phyloP scores from a whole-genome alignment of 2,329 filamentous ascomycete genomes.

The Onygenales sp. region DNA sequence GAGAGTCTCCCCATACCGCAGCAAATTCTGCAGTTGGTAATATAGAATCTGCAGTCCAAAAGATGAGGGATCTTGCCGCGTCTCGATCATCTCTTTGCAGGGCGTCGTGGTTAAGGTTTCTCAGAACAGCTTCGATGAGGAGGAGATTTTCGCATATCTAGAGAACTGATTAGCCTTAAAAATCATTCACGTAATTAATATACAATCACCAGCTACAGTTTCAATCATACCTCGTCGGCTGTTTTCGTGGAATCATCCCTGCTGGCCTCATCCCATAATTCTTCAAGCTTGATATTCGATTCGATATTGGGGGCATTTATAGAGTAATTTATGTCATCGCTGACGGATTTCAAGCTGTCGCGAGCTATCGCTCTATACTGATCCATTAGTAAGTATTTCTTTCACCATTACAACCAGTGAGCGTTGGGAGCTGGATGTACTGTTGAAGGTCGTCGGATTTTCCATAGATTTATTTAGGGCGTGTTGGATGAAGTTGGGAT shows the following conservation, averaged over 20 bases:
- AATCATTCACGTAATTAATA: background rate
- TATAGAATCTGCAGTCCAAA: constrained; percentile 22
- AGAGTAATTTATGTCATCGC: background rate
- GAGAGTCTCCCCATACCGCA: constrained; percentile 17
- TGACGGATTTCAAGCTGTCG: constrained; percentile 1
- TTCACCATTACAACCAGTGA: background rate
- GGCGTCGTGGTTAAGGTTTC: constrained; percentile 8
- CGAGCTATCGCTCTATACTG: constrained; percentile 5
- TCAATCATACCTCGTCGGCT: constrained; percentile 15
- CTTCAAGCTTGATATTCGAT: constrained; percentile 2
- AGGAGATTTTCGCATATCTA: constrained; percentile 26
- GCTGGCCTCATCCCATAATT: constrained; percentile 24
- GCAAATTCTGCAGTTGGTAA: constrained; percentile 26
- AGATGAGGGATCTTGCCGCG: constrained; percentile 19
- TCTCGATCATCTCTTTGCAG: constrained; percentile 16
- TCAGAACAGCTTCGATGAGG: constrained; percentile 18
- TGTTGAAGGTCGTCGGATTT: background rate
- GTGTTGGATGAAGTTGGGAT: too few relatives aligned
- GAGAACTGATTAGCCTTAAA: background rate
- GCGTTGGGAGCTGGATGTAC: background rate
- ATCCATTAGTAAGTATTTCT: constrained; percentile 6
- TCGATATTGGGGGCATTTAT: background rate
- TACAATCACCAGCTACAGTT: background rate
- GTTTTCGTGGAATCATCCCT: constrained; percentile 12
- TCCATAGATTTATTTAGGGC: background rate